Percentiles rank a stretch among this genome's conserved stretches.
These are phyloP conservation scores for Nitzschia palea DNA, from an alignment of 108 stramenopile genomes.

Conservation along the genomic window DNA sequence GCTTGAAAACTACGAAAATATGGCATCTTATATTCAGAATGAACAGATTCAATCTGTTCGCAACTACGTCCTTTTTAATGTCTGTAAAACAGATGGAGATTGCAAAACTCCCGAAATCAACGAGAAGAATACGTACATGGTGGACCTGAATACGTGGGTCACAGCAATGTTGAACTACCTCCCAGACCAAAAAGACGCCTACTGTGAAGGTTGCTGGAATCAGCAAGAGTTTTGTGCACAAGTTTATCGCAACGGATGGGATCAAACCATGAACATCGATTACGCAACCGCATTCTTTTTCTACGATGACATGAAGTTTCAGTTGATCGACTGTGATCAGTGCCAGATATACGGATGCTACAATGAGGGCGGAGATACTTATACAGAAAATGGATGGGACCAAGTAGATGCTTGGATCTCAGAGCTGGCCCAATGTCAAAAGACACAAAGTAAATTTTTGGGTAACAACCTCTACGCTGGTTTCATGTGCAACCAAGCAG, in stretches of 20 bases:
- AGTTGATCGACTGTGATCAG: constrained; percentile 48
- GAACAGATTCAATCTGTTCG: constrained; percentile 45
- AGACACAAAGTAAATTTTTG: not conserved
- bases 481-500: constrained; percentile 55
- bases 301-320: constrained; percentile 17
- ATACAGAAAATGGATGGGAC: constrained; percentile 12
- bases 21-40: constrained; percentile 13
- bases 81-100: constrained; percentile 39
- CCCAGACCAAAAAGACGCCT: constrained; percentile 34
- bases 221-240: constrained; percentile 38
- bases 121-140: constrained; percentile 42
- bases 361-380: constrained; percentile 29
- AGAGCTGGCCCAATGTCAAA: not conserved
- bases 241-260: not conserved
- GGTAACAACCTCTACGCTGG: constrained; percentile 34
- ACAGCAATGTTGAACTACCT: constrained; percentile 39
- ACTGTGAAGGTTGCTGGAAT: constrained; percentile 50
- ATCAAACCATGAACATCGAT: not conserved
- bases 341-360: constrained; percentile 36
- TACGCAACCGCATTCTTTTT: constrained; percentile 3
- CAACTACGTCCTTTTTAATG: constrained; percentile 58
- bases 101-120: constrained; percentile 38
- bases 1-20: not conserved
- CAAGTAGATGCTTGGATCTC: constrained; percentile 17
- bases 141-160: constrained; percentile 49